A percentile compares a stretch with the other conserved stretches of the same genome.
Evolutionary conservation across 768 basidiomycete genomes (phyloP).

Genomic region (Rhizopogon roseolus): DNA sequence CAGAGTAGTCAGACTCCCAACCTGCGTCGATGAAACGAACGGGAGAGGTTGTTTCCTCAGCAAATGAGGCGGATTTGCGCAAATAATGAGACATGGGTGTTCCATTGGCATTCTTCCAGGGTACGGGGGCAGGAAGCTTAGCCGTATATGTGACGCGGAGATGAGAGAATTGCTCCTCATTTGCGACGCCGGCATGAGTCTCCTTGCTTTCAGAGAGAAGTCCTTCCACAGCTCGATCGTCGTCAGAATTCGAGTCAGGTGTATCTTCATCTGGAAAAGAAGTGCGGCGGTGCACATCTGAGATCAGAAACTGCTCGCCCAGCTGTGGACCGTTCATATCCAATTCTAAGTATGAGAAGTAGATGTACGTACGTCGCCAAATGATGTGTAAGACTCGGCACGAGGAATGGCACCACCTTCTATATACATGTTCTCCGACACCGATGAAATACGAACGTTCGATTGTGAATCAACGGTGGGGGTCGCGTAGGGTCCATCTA

Average conservation of each 20-base stretch:
- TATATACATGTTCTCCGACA: conserved; percentile 26
- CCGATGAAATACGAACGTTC: conserved; percentile 27
- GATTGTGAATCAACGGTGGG: conserved; percentile 25
- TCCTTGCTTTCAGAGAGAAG: conserved; percentile 29
- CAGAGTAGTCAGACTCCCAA: conserved; percentile 49
- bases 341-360: conserved; percentile 26
- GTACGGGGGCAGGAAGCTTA: conserved; percentile 27
- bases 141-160: conserved; percentile 31
- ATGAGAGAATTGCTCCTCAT: conserved; percentile 29
- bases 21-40: conserved; percentile 52
- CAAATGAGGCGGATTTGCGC: conserved; percentile 37
- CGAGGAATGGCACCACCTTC: conserved; percentile 15
- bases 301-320: conserved; percentile 18
- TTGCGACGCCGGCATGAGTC: conserved; percentile 22
- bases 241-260: conserved; percentile 31
- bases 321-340: conserved; percentile 20
- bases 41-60: conserved; percentile 34
- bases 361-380: conserved; percentile 26
- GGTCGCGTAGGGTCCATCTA: not conserved
- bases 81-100: conserved; percentile 32
- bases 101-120: conserved; percentile 29
- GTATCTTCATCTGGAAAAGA: conserved; percentile 25
- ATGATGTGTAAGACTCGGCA: conserved; percentile 20
- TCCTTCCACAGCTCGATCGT: conserved; percentile 28
- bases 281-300: conserved; percentile 20